phyloP scores from a whole-genome alignment of 108 stramenopile species.

The Fragilaria crotonensis region DNA sequence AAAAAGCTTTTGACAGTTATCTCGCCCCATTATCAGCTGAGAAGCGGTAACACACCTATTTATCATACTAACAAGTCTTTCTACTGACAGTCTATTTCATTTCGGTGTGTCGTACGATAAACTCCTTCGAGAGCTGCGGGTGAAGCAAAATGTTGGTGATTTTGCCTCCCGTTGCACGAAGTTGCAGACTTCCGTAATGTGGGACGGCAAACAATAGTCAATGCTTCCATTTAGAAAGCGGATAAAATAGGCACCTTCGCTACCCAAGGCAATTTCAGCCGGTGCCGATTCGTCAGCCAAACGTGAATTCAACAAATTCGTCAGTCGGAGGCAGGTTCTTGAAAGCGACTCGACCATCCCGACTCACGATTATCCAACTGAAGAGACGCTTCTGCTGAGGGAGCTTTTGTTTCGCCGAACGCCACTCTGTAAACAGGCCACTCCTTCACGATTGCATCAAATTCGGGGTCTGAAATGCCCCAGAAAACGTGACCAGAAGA shows the following conservation, averaged over 20 bases:
- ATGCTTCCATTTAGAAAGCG: slow-evolving; percentile 65
- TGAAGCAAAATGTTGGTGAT: slow-evolving; percentile 40
- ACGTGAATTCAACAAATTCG: slow-evolving; percentile 33
- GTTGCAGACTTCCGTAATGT: slow-evolving; percentile 46
- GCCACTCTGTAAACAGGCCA: slow-evolving; percentile 67
- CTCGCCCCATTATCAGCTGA: too few species aligned
- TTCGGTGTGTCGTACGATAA: slow-evolving; percentile 51
- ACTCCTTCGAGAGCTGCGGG: slow-evolving; percentile 41
- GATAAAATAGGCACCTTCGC: slow-evolving; percentile 62
- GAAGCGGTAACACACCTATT: too few species aligned
- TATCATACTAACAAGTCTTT: too few species aligned
- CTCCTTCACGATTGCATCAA: slow-evolving; percentile 40
- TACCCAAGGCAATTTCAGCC: slow-evolving; percentile 62
- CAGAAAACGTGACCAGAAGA: slow-evolving; percentile 66
- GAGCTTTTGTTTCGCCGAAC: slow-evolving; percentile 38
- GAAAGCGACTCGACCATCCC: slow-evolving; percentile 67
- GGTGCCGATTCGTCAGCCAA: slow-evolving; percentile 39
- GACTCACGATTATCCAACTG: slow-evolving; percentile 52
- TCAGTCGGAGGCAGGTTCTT: slow-evolving; percentile 72
- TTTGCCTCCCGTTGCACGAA: slow-evolving; percentile 35
- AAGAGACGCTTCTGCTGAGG: slow-evolving; percentile 5
- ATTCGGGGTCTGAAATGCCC: slow-evolving; percentile 41
- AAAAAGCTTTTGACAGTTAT: too few species aligned
- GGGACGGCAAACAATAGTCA: slow-evolving; percentile 64
- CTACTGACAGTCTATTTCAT: slow-evolving; percentile 10